Conservation (phyloP, 1,284 basidiomycete species). For the Moesziomyces globuligerus region DNA sequence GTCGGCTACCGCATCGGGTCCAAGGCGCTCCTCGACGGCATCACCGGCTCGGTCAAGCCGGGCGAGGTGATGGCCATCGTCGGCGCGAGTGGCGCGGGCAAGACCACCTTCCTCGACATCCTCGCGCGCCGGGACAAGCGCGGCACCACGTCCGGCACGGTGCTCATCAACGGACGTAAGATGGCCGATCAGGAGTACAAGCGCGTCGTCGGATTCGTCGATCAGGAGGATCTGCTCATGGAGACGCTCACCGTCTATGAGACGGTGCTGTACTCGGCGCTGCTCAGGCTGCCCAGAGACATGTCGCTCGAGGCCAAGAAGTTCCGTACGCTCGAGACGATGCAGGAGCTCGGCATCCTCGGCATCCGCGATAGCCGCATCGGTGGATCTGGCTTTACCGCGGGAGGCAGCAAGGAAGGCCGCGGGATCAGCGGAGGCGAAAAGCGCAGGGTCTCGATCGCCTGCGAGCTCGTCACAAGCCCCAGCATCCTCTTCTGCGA, state of each 20-base stretch:
- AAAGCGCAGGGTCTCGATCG: conserved; percentile 75
- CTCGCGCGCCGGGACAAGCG: conserved; percentile 88
- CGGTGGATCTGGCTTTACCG: conserved; percentile 73
- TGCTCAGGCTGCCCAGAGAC: conserved; percentile 87
- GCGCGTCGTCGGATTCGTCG: conserved; percentile 89
- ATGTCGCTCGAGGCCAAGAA: conserved; percentile 95
- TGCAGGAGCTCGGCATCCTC: conserved; percentile 93
- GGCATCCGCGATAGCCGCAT: conserved; percentile 89
- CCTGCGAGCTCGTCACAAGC: conserved; percentile 96
- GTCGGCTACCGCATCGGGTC: conserved; percentile 75
- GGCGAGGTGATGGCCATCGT: conserved; percentile 92
- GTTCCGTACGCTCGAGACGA: conserved; percentile 90
- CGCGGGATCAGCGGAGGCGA: conserved; percentile 58
- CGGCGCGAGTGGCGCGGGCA: conserved; percentile 95
- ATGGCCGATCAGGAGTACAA: conserved; percentile 82
- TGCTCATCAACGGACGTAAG: conserved; percentile 85
- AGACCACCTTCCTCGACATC: conserved; percentile 95
- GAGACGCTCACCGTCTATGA: conserved; percentile 96
- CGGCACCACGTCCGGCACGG: conserved; percentile 79
- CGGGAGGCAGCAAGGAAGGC: conserved; percentile 84
- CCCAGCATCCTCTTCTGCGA: conserved; percentile 95
- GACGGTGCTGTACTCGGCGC: conserved; percentile 90
- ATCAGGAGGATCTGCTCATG: conserved; percentile 98
- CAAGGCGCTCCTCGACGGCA: conserved; percentile 78
- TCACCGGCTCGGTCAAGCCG: conserved; percentile 90